phyloP scores from a whole-genome alignment of 2,329 filamentous ascomycete genomes.

The Scytalidium sp. region DNA sequence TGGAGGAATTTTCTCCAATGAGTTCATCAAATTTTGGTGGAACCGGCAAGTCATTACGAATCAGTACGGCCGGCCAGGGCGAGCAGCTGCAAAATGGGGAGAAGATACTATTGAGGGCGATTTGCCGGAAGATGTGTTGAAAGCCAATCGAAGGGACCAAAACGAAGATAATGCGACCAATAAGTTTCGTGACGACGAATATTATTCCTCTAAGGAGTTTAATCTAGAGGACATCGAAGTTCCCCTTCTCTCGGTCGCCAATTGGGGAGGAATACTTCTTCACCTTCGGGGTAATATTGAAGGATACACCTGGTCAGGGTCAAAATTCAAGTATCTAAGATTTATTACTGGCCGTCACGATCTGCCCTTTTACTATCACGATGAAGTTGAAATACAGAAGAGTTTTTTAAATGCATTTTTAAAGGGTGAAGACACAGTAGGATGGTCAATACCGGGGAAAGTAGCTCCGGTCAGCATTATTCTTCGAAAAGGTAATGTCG shows the following conservation, averaged over 20 bases:
- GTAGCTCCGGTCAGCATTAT: constrained; percentile 58
- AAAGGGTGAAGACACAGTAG: constrained; percentile 59
- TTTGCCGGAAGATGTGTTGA: constrained; percentile 46
- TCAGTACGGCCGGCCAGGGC: constrained; percentile 58
- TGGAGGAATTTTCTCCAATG: constrained; percentile 55
- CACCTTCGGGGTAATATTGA: constrained; percentile 68
- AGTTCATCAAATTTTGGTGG: constrained; percentile 64
- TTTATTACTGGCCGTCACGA: constrained; percentile 70
- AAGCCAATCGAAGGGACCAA: constrained; percentile 36
- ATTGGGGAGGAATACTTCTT: constrained; percentile 69
- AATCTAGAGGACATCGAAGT: constrained; percentile 65
- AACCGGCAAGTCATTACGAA: constrained; percentile 62
- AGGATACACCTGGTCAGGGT: constrained; percentile 61
- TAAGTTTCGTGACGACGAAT: constrained; percentile 42
- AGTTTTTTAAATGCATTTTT: constrained; percentile 71
- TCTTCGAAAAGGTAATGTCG: constrained; percentile 63
- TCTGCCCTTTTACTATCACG: constrained; percentile 68
- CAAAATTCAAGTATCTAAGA: constrained; percentile 64
- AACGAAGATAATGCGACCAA: constrained; percentile 44
- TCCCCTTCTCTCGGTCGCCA: constrained; percentile 63
- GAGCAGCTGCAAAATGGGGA: constrained; percentile 31
- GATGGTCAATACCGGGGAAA: constrained; percentile 58
- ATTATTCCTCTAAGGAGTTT: constrained; percentile 40
- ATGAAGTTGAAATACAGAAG: constrained; percentile 65
- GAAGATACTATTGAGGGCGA: constrained; percentile 53